Evolutionary conservation across 495 filamentous ascomycete species (phyloP).

Genomic region (Xeromyces bisporus): DNA sequence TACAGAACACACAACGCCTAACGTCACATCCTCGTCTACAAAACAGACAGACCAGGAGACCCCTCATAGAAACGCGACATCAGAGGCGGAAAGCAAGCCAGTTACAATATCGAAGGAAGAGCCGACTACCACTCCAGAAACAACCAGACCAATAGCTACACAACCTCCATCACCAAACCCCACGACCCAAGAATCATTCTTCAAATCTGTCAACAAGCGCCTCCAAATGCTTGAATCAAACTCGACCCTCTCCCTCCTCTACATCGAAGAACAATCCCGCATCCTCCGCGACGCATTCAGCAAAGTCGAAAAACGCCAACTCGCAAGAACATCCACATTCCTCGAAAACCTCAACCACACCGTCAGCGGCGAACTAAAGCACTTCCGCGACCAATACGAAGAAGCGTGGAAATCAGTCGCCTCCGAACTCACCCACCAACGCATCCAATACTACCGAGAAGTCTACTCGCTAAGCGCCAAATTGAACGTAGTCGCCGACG

Average conservation of each 20-base stretch:
- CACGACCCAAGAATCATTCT: slow-evolving; percentile 90
- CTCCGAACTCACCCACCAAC: slow-evolving; percentile 74
- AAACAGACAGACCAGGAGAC: slow-evolving; percentile 6
- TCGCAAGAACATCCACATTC: slow-evolving; percentile 66
- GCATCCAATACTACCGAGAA: slow-evolving; percentile 63
- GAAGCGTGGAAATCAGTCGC: slow-evolving; percentile 92
- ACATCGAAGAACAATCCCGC: slow-evolving; percentile 89
- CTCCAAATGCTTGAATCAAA: slow-evolving; percentile 83
- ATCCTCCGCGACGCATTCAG: slow-evolving; percentile 82
- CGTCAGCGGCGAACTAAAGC: slow-evolving; percentile 67
- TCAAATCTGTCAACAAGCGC: slow-evolving; percentile 88
- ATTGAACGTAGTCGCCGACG: slow-evolving; percentile 74
- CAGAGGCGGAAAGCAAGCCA: slow-evolving; percentile 11
- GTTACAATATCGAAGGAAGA: slow-evolving; percentile 16
- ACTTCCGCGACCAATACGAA: slow-evolving; percentile 75
- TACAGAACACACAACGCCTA: slow-evolving; percentile 6
- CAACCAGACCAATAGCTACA: slow-evolving; percentile 32
- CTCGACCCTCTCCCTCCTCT: slow-evolving; percentile 80
- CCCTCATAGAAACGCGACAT: slow-evolving; percentile 9
- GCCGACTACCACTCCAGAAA: slow-evolving; percentile 12
- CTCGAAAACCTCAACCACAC: slow-evolving; percentile 71
- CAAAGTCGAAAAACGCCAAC: slow-evolving; percentile 77
- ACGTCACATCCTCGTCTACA: slow-evolving; percentile 9
- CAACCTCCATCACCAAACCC: slow-evolving; percentile 49
- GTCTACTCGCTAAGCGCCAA: slow-evolving; percentile 66